Percentiles rank a stretch among this genome's conserved stretches.
Conservation (phyloP, 805 yeast genomes). For the Kazachstania martiniae region DNA sequence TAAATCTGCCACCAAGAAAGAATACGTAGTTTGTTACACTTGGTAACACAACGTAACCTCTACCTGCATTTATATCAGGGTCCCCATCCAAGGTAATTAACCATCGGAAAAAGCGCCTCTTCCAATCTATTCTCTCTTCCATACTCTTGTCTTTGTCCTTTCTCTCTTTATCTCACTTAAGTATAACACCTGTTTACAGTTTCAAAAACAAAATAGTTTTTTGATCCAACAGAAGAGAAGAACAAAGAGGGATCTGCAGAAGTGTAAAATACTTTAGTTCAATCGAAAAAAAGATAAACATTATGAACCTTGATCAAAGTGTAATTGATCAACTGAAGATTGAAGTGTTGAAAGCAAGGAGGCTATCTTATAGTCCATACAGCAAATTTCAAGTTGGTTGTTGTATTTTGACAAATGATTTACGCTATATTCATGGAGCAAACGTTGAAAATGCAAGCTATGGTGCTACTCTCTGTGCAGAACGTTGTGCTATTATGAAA, state of each 20-base stretch:
- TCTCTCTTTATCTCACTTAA: too few species aligned
- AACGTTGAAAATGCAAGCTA: slow-evolving; percentile 91
- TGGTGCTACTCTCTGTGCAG: slow-evolving; percentile 73
- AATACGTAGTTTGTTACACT: slow-evolving; percentile 33
- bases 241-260: not conserved
- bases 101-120: slow-evolving; percentile 9
- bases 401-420: slow-evolving; percentile 38
- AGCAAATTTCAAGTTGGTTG: slow-evolving; percentile 63
- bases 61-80: slow-evolving; percentile 3
- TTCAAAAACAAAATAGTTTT: not conserved
- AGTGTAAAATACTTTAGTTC: too few species aligned
- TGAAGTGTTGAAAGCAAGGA: slow-evolving; percentile 29
- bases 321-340: too few species aligned
- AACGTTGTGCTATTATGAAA: slow-evolving; percentile 50
- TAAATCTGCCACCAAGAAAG: slow-evolving; percentile 55
- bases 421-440: slow-evolving; percentile 49
- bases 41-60: slow-evolving; percentile 16
- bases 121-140: not conserved
- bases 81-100: slow-evolving; percentile 17
- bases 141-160: not conserved
- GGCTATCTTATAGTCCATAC: slow-evolving; percentile 38
- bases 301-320: too few species aligned
- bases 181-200: not conserved
- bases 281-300: too few species aligned
- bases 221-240: not conserved